A percentile compares a stretch with the other conserved stretches of the same genome.
Evolutionary conservation across 352 stramenopile species (phyloP).

Genomic region (Lagenidium giganteum): DNA sequence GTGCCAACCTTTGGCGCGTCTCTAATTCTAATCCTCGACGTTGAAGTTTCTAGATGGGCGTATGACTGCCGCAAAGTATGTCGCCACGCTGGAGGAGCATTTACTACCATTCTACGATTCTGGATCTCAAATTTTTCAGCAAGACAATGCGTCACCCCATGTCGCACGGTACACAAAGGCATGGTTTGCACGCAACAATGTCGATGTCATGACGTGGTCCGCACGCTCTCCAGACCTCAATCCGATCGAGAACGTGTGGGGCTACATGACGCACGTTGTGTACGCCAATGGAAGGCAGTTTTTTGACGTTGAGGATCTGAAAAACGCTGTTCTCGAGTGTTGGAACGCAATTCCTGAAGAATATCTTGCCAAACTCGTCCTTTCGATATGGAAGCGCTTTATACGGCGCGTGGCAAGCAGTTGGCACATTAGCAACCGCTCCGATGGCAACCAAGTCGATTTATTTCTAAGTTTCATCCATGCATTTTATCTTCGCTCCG

Average conservation of each 20-base stretch:
- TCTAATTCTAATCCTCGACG: no score
- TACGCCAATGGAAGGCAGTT: constrained; percentile 8
- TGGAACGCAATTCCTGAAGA: background rate
- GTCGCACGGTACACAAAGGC: background rate
- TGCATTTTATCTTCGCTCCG: no score
- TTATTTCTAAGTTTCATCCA: no score
- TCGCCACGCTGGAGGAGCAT: background rate
- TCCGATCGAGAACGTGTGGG: constrained; percentile 8
- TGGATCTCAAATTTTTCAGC: constrained; percentile 2
- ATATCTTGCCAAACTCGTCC: background rate
- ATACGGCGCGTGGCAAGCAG: no score
- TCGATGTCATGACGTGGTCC: constrained; percentile 4
- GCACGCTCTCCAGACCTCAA: constrained; percentile 3
- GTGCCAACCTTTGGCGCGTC: no score
- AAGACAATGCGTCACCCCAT: constrained; percentile 1
- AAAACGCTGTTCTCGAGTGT: background rate
- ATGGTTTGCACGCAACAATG: background rate
- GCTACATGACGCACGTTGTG: constrained; percentile 3
- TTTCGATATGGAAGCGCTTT: background rate
- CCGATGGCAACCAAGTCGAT: no score
- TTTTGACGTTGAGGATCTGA: constrained; percentile 1
- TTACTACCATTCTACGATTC: background rate
- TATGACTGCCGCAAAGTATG: background rate
- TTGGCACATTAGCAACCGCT: no score
- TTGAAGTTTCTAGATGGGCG: background rate